Conservation (phyloP, 2,329 filamentous ascomycete genomes). For the Cladosporium sp. region DNA sequence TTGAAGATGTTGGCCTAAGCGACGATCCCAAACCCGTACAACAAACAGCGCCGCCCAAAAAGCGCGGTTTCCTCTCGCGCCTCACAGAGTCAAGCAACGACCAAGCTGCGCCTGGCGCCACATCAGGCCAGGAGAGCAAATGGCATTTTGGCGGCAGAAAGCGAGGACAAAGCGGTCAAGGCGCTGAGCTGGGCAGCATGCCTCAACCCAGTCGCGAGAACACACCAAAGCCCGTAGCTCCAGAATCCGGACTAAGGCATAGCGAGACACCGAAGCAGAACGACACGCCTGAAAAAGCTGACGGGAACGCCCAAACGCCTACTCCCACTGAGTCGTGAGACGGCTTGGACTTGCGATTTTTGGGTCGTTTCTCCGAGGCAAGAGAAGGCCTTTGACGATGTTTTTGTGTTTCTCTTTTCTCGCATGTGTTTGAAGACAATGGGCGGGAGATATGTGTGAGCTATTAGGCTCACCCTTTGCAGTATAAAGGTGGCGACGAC, state of each 20-base stretch:
- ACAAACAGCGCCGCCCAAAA: slow-evolving; percentile 54
- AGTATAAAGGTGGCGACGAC: not conserved
- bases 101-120: slow-evolving; percentile 12
- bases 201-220: slow-evolving; percentile 29
- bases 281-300: slow-evolving; percentile 17
- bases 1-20: slow-evolving; percentile 81
- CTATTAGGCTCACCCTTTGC: slow-evolving; percentile 2
- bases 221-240: slow-evolving; percentile 25
- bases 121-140: slow-evolving; percentile 26
- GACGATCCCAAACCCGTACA: slow-evolving; percentile 66
- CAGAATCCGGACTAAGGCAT: slow-evolving; percentile 27
- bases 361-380: slow-evolving; percentile 33
- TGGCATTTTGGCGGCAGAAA: slow-evolving; percentile 70
- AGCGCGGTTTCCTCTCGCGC: slow-evolving; percentile 76
- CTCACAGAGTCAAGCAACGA: slow-evolving; percentile 62
- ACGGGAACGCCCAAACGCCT: slow-evolving; percentile 29
- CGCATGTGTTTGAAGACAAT: not conserved
- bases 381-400: slow-evolving; percentile 21
- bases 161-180: slow-evolving; percentile 68
- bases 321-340: slow-evolving; percentile 8
- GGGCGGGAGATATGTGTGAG: not conserved
- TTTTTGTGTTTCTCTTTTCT: not conserved
- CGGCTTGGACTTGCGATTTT: slow-evolving; percentile 28
- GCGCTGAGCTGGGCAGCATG: slow-evolving; percentile 69
- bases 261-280: slow-evolving; percentile 20